Conservation (phyloP, 169 alveolate species). For the Cardiosporidium cionae region DNA sequence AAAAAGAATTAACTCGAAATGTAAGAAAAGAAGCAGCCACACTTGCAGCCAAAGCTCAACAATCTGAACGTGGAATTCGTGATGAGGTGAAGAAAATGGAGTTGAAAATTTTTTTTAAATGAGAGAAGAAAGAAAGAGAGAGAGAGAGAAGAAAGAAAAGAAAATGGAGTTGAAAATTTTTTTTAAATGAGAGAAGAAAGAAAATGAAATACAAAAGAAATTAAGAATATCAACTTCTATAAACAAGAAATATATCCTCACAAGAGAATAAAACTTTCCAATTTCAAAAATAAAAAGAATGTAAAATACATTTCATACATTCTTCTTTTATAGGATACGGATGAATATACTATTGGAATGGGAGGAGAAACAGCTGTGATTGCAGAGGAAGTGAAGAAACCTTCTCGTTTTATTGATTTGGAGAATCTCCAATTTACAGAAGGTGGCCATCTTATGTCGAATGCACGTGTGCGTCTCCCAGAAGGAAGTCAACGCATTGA, state of each 20-base stretch:
- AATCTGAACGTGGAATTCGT: neutral
- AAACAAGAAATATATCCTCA: no score
- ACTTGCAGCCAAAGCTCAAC: slow-evolving; percentile 43
- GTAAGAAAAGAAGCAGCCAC: slow-evolving; percentile 68
- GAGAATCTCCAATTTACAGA: slow-evolving; percentile 65
- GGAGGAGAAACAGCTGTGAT: neutral
- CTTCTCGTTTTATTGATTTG: slow-evolving; percentile 55
- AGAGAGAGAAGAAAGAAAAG: no score
- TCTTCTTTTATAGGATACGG: no score
- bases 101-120: no score
- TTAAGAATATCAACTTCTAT: no score
- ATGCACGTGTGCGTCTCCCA: slow-evolving; percentile 82
- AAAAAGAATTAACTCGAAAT: slow-evolving; percentile 56
- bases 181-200: no score
- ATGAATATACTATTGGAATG: slow-evolving; percentile 16
- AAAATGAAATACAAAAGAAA: no score
- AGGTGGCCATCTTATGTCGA: slow-evolving; percentile 80
- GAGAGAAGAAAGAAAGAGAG: no score
- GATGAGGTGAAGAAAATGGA: slow-evolving; percentile 6
- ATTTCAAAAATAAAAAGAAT: no score
- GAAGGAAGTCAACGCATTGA: slow-evolving; percentile 78
- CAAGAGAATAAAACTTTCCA: no score
- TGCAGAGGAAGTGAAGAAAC: slow-evolving; percentile 29
- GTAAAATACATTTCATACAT: no score
- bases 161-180: no score